phyloP scores from a whole-genome alignment of 345 rosid genomes.

The Melaleuca quinquenervia region DNA sequence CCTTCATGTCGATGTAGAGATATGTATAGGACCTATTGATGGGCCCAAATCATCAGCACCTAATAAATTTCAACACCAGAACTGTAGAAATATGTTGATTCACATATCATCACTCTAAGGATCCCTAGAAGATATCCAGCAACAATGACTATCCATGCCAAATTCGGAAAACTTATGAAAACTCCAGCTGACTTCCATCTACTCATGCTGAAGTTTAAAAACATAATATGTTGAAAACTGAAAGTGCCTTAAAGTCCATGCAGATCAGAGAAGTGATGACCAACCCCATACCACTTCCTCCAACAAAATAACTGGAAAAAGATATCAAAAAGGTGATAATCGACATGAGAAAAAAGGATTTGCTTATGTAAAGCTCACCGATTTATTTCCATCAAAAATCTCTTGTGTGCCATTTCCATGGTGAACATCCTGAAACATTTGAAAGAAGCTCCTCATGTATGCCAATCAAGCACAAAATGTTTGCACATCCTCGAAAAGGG shows the following conservation, averaged over 20 bases:
- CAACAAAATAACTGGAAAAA: neutral
- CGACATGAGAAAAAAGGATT: neutral
- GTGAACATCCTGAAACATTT: slow-evolving; percentile 76
- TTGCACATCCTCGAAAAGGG: neutral
- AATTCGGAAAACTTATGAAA: neutral
- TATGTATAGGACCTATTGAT: slow-evolving; percentile 63
- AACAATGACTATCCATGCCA: neutral
- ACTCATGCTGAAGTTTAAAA: neutral
- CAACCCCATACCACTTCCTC: slow-evolving; percentile 1
- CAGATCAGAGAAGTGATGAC: neutral
- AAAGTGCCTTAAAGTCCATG: neutral
- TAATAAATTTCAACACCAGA: neutral
- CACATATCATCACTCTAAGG: neutral
- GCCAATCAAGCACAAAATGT: neutral
- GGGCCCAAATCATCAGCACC: neutral
- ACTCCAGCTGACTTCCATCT: neutral
- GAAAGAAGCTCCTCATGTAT: neutral
- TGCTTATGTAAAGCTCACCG: slow-evolving; percentile 37
- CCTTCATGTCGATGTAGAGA: slow-evolving; percentile 94
- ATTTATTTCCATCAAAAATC: slow-evolving; percentile 75
- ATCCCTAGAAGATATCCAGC: neutral
- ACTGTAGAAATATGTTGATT: neutral
- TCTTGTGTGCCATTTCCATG: slow-evolving; percentile 99
- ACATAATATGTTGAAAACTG: neutral
- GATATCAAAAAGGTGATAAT: neutral